These are phyloP conservation scores for Hyparrhenia diplandra DNA, from an alignment of 176 grass and related monocot species.

Conservation along the genomic window DNA sequence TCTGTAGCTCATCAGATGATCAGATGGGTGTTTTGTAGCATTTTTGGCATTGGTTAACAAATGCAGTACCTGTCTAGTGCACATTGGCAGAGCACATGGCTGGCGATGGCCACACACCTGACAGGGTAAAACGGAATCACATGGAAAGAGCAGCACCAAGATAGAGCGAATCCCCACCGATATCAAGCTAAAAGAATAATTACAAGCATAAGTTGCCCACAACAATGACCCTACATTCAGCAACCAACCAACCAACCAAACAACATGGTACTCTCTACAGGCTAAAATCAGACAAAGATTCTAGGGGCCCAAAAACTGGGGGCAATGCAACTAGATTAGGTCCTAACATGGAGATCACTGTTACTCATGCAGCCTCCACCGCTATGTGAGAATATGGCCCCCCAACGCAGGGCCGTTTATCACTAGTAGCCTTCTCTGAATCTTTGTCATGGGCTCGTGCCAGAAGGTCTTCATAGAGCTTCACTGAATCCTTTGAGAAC, in stretches of 20 bases:
- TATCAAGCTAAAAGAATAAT: constrained; percentile 63
- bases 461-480: constrained; percentile 64
- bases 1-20: not conserved
- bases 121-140: not conserved
- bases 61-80: not conserved
- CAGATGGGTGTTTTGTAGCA: not conserved
- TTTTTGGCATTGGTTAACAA: not conserved
- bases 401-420: constrained; percentile 30
- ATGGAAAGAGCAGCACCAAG: constrained; percentile 7
- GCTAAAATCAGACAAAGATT: constrained; percentile 39
- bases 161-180: constrained; percentile 32
- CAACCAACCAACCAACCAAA: not conserved
- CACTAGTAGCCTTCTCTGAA: constrained; percentile 27
- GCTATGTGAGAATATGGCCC: constrained; percentile 19
- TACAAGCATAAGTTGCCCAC: constrained; percentile 76
- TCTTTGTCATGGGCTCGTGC: constrained; percentile 19
- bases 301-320: constrained; percentile 68
- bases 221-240: constrained; percentile 39
- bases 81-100: not conserved
- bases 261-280: constrained; percentile 28
- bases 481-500: constrained; percentile 64
- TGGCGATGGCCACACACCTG: not conserved
- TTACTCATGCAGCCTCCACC: constrained; percentile 26
- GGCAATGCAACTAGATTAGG: constrained; percentile 32
- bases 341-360: constrained; percentile 19